A percentile compares a stretch with the other conserved stretches of the same genome.
Evolutionary conservation across 257 asterid genomes (phyloP).

Genomic region (Solanum dulcamara): DNA sequence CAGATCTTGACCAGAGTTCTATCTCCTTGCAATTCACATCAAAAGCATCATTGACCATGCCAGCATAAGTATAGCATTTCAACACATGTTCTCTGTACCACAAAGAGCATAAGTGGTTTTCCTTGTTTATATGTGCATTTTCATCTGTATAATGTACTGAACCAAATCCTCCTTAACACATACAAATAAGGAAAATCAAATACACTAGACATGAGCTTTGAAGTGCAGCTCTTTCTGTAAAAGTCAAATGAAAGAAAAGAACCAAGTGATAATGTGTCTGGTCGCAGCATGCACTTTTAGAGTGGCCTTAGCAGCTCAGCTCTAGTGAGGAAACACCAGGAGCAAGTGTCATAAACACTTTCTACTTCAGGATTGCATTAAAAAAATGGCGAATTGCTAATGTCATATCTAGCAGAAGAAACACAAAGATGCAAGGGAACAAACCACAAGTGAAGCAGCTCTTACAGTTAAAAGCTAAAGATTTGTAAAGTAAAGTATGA

Average conservation of each 20-base stretch:
- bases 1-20: not conserved
- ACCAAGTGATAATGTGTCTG: not conserved
- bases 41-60: not conserved
- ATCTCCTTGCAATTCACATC: not conserved
- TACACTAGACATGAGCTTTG: not conserved
- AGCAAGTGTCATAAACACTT: not conserved
- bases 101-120: not conserved
- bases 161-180: not conserved
- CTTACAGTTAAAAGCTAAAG: not conserved
- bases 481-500: not conserved
- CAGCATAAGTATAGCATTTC: not conserved
- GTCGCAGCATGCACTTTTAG: not conserved
- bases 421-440: not conserved
- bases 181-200: not conserved
- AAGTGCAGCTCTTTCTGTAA: not conserved
- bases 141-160: not conserved
- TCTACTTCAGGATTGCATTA: not conserved
- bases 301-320: not conserved
- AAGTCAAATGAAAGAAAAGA: not conserved
- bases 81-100: not conserved
- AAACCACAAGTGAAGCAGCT: not conserved
- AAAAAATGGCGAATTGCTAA: not conserved
- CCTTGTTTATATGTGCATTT: not conserved
- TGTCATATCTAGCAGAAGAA: not conserved
- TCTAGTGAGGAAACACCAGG: not conserved